Percentiles rank a stretch among this genome's conserved stretches.
These are phyloP conservation scores for Astragalus membranaceus DNA, from an alignment of 306 rosid genomes.

Conservation along the genomic window DNA sequence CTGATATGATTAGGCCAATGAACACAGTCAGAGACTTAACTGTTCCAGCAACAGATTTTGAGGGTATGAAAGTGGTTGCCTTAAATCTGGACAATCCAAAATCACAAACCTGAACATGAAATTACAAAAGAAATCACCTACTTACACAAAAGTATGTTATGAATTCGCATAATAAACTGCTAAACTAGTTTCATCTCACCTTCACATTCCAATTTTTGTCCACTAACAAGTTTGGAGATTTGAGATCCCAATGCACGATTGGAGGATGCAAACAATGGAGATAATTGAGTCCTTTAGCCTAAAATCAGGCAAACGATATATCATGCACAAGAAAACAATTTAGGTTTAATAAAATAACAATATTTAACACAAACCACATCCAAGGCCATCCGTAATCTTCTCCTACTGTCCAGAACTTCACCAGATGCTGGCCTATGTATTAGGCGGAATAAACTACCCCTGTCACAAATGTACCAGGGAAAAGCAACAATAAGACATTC, in stretches of 20 bases:
- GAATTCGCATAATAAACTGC: neutral
- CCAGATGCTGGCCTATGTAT: conserved; percentile 87
- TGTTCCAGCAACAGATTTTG: conserved; percentile 97
- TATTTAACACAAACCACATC: conserved; percentile 69
- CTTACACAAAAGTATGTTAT: neutral
- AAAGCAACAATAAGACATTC: neutral
- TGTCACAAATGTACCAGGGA: conserved; percentile 26
- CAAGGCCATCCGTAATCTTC: conserved; percentile 78
- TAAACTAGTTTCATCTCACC: conserved; percentile 34
- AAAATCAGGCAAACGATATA: conserved; percentile 21
- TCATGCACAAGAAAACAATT: neutral
- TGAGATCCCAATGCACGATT: conserved; percentile 94
- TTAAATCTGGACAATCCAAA: conserved; percentile 98
- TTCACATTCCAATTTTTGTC: conserved; percentile 95
- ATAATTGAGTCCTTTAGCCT: conserved; percentile 99
- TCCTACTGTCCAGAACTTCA: conserved; percentile 74
- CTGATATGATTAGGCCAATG: neutral
- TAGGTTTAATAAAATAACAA: neutral
- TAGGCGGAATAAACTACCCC: conserved; percentile 88
- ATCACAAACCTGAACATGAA: conserved; percentile 64
- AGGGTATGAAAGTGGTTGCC: conserved; percentile 82
- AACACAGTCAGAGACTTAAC: conserved; percentile 41
- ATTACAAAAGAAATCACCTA: conserved; percentile 14
- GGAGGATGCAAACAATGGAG: conserved; percentile 92
- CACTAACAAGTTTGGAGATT: conserved; percentile 90